Conservation (phyloP, 805 yeast genomes). For the Pichia nakasei region DNA sequence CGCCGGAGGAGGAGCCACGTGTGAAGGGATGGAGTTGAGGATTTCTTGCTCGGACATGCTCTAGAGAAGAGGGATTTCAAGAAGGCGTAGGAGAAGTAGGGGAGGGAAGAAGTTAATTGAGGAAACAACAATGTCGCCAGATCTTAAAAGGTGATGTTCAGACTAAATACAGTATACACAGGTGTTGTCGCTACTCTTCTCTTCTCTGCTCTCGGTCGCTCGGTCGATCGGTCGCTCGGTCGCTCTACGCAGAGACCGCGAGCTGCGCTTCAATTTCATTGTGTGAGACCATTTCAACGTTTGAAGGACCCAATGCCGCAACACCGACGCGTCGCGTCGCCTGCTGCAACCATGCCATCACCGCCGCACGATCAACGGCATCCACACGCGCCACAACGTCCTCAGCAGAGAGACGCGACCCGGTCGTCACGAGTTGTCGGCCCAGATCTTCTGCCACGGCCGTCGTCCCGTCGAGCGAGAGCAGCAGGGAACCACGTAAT, state of each 20-base stretch:
- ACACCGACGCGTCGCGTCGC: slow-evolving; percentile 64
- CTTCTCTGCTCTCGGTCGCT: too few relatives aligned
- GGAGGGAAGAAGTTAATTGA: too few relatives aligned
- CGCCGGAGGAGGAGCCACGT: slow-evolving; percentile 43
- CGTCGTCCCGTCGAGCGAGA: slow-evolving; percentile 90
- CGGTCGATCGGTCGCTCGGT: too few relatives aligned
- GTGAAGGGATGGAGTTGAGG: slow-evolving; percentile 29
- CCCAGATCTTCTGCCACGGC: slow-evolving; percentile 98
- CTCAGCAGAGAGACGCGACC: slow-evolving; percentile 63
- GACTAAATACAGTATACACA: too few relatives aligned
- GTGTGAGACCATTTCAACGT: slow-evolving; percentile 14
- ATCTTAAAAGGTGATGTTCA: too few relatives aligned
- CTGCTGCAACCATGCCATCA: slow-evolving; percentile 81
- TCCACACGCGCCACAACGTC: slow-evolving; percentile 71
- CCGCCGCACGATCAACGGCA: slow-evolving; percentile 67
- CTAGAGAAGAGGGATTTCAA: not conserved
- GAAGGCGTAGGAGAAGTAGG: not conserved
- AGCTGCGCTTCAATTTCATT: not conserved
- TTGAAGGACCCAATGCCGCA: slow-evolving; percentile 84
- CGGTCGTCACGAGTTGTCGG: slow-evolving; percentile 92
- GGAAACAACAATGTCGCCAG: too few relatives aligned
- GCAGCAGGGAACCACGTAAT: slow-evolving; percentile 80
- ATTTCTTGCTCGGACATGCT: slow-evolving; percentile 19
- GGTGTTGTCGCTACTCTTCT: too few relatives aligned
- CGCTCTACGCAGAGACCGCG: too few relatives aligned